Evolutionary conservation across 2,329 filamentous ascomycete genomes (phyloP).

Genomic region (Hypoxylon rubiginosum): DNA sequence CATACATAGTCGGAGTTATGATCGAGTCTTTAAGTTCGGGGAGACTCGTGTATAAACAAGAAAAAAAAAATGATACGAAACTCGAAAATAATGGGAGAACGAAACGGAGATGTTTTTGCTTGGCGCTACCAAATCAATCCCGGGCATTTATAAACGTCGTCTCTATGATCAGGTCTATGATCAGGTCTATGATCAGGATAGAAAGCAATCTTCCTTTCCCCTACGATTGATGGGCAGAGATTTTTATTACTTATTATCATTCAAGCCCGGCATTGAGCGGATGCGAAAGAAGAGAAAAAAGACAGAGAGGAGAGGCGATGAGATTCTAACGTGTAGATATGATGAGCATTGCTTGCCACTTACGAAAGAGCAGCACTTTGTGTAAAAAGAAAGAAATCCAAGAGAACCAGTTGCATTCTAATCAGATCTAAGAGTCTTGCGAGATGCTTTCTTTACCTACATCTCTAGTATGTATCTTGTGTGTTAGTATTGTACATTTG

Average conservation of each 20-base stretch:
- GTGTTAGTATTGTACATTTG: too few relatives aligned
- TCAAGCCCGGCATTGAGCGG: background rate
- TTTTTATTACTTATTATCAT: too few relatives aligned
- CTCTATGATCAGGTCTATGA: background rate
- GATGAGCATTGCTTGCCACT: slow-evolving; percentile 6
- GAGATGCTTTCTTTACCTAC: background rate
- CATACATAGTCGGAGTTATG: slow-evolving; percentile 19
- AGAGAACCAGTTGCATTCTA: slow-evolving; percentile 25
- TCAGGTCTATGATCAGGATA: too few relatives aligned
- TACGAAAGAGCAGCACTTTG: slow-evolving; percentile 20
- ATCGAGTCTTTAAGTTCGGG: slow-evolving; percentile 16
- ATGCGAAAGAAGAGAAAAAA: background rate
- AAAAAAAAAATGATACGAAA: slow-evolving; percentile 25
- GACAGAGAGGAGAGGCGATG: background rate
- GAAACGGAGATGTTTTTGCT: background rate
- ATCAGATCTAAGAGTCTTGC: background rate
- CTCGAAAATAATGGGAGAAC: slow-evolving; percentile 25
- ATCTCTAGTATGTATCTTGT: too few relatives aligned
- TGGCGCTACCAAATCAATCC: background rate
- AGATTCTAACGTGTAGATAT: slow-evolving; percentile 28
- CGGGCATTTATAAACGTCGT: background rate
- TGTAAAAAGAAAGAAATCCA: slow-evolving; percentile 20
- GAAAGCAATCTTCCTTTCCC: background rate
- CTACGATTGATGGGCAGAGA: too few relatives aligned
- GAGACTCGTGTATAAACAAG: slow-evolving; percentile 39